Percentiles rank a stretch among this genome's conserved stretches.
phyloP scores from a whole-genome alignment of 495 filamentous ascomycete genomes.

The Cenococcum geophilum region DNA sequence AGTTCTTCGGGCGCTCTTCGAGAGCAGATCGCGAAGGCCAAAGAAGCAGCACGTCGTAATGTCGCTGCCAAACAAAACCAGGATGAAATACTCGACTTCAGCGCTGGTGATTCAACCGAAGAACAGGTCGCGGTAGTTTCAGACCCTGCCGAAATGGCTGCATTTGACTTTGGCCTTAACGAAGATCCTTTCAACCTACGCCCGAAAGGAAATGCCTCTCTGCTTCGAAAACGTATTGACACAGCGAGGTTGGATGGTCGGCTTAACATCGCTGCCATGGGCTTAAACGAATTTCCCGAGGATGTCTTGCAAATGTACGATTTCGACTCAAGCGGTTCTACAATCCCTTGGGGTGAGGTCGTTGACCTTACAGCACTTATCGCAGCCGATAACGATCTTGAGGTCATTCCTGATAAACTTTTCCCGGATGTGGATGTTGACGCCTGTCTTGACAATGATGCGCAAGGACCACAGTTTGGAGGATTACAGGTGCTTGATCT shows the following conservation, averaged over 20 bases:
- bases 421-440: slow-evolving; percentile 65
- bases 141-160: slow-evolving; percentile 50
- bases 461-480: slow-evolving; percentile 70
- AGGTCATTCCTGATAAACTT: slow-evolving; percentile 59
- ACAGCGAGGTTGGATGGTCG: slow-evolving; percentile 71
- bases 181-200: slow-evolving; percentile 39
- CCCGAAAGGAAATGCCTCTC: slow-evolving; percentile 40
- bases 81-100: slow-evolving; percentile 9
- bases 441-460: slow-evolving; percentile 51
- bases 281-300: slow-evolving; percentile 68
- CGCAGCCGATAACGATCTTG: slow-evolving; percentile 87
- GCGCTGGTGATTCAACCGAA: slow-evolving; percentile 19
- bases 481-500: slow-evolving; percentile 78
- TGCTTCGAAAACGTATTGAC: slow-evolving; percentile 69
- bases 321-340: slow-evolving; percentile 43
- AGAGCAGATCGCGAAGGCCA: slow-evolving; percentile 31
- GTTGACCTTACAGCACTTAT: slow-evolving; percentile 87
- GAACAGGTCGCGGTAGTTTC: slow-evolving; percentile 36
- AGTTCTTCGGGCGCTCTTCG: slow-evolving; percentile 29
- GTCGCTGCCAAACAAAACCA: slow-evolving; percentile 32
- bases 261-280: slow-evolving; percentile 85
- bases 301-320: slow-evolving; percentile 90
- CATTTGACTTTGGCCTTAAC: slow-evolving; percentile 32
- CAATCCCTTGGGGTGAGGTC: slow-evolving; percentile 78
- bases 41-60: slow-evolving; percentile 19